Evolutionary conservation across 1,284 basidiomycete species (phyloP).

Genomic region (Ceratobasidium sp.): DNA sequence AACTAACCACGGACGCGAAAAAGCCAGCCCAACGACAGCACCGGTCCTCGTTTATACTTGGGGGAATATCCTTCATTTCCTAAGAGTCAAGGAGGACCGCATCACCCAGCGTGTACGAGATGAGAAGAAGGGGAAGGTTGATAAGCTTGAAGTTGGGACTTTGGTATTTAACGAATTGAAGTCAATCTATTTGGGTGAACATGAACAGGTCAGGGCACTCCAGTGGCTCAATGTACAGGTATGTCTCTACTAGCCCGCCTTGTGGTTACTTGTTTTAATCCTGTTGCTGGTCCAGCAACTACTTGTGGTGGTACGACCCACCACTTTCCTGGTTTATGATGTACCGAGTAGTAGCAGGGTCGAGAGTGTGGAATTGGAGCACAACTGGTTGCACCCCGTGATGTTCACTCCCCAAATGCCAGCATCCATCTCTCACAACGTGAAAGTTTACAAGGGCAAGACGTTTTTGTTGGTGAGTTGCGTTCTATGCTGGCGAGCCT

Average conservation of each 20-base stretch:
- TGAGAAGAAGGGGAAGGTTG: conserved; percentile 64
- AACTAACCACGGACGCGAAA: conserved; percentile 41
- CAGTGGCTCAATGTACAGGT: conserved; percentile 80
- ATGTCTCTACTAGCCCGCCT: conserved; percentile 51
- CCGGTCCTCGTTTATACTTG: conserved; percentile 84
- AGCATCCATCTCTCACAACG: conserved; percentile 70
- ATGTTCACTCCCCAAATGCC: conserved; percentile 62
- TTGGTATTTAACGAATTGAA: conserved; percentile 62
- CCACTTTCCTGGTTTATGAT: conserved; percentile 73
- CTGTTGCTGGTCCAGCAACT: conserved; percentile 50
- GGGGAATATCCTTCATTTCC: conserved; percentile 69
- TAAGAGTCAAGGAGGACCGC: conserved; percentile 69
- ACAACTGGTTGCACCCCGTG: conserved; percentile 62
- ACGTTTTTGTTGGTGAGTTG: conserved; percentile 81
- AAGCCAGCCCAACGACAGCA: conserved; percentile 46
- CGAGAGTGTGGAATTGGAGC: conserved; percentile 61
- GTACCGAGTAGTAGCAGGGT: conserved; percentile 55
- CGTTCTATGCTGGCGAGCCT: background rate
- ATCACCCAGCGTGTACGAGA: conserved; percentile 59
- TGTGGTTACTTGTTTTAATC: conserved; percentile 59
- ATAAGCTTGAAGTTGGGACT: conserved; percentile 64
- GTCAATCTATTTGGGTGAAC: conserved; percentile 59
- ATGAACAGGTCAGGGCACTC: conserved; percentile 65
- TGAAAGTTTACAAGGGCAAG: conserved; percentile 85
- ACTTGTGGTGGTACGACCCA: conserved; percentile 57